Evolutionary conservation across 345 rosid genomes (phyloP).

Genomic region (Hibiscus tridactylites): DNA sequence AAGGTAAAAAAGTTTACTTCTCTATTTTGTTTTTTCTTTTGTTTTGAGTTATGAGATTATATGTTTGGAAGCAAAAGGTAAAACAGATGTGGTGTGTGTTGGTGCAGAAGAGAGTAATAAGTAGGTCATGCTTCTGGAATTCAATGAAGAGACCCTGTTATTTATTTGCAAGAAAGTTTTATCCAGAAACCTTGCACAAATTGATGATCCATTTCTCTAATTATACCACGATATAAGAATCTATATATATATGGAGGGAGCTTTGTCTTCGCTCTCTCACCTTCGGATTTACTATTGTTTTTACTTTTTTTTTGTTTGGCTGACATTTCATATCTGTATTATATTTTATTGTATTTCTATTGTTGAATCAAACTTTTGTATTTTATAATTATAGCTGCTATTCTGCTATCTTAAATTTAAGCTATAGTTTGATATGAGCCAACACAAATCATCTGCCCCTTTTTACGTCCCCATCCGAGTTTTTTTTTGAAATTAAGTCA

Average conservation of each 20-base stretch:
- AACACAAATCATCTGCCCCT: too few relatives aligned
- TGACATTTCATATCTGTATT: background rate
- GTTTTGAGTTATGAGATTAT: background rate
- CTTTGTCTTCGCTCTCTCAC: background rate
- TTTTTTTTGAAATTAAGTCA: too few relatives aligned
- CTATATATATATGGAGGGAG: background rate
- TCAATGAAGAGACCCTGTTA: slow-evolving; percentile 60
- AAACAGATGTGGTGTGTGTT: background rate
- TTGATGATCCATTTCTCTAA: slow-evolving; percentile 48
- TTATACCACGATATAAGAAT: slow-evolving; percentile 28
- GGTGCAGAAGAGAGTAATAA: slow-evolving; percentile 35
- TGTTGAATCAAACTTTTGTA: background rate
- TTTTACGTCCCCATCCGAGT: too few relatives aligned
- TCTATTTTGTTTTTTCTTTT: background rate
- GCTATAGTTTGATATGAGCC: background rate
- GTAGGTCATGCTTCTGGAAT: slow-evolving; percentile 53
- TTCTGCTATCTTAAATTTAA: background rate
- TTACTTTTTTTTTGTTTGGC: background rate
- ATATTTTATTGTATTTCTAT: background rate
- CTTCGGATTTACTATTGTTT: background rate
- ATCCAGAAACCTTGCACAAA: slow-evolving; percentile 47
- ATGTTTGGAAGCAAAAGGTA: background rate
- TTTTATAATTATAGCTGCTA: background rate
- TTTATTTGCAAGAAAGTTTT: slow-evolving; percentile 61
- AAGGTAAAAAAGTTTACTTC: slow-evolving; percentile 30